phyloP scores from a whole-genome alignment of 208 protist species.

The Phytomonas francai region DNA sequence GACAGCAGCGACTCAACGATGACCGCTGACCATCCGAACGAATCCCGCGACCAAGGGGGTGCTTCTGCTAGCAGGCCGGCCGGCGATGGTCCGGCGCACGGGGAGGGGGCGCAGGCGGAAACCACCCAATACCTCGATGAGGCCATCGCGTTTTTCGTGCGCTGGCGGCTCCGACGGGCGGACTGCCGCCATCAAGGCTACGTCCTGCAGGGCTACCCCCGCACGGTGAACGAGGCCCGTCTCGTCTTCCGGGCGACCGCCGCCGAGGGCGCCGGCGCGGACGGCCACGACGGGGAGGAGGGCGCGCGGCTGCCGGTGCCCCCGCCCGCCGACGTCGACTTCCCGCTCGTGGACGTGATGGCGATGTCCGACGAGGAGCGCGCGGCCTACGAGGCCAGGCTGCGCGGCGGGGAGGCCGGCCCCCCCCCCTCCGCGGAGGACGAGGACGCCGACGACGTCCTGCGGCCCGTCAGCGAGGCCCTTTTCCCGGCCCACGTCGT shows the following conservation, averaged over 20 bases:
- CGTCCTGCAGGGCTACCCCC: slow-evolving; percentile 82
- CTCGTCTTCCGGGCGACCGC: slow-evolving; percentile 61
- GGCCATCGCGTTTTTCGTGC: slow-evolving; percentile 69
- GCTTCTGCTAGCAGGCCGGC: too few relatives aligned
- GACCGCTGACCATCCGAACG: slow-evolving; percentile 1
- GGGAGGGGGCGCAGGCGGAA: slow-evolving; percentile 12
- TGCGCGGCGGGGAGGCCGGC: slow-evolving; percentile 17
- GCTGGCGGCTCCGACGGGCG: slow-evolving; percentile 74
- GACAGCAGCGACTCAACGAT: slow-evolving; percentile 8
- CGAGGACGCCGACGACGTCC: slow-evolving; percentile 10
- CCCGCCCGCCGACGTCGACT: slow-evolving; percentile 44
- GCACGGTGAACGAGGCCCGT: slow-evolving; percentile 73
- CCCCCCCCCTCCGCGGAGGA: too few relatives aligned
- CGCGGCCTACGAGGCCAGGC: slow-evolving; percentile 19
- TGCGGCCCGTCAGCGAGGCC: slow-evolving; percentile 50
- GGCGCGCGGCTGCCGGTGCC: slow-evolving; percentile 18
- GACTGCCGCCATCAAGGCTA: slow-evolving; percentile 88
- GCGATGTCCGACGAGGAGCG: slow-evolving; percentile 42
- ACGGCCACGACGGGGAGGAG: slow-evolving; percentile 11
- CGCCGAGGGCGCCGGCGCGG: slow-evolving; percentile 12
- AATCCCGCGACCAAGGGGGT: too few relatives aligned
- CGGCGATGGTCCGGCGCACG: too few relatives aligned
- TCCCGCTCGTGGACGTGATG: slow-evolving; percentile 39
- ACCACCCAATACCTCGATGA: slow-evolving; percentile 48
- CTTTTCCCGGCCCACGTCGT: slow-evolving; percentile 69